Percentiles rank a stretch among this genome's conserved stretches.
Evolutionary conservation across 345 rosid species (phyloP).

Genomic region (Hypericum perforatum): DNA sequence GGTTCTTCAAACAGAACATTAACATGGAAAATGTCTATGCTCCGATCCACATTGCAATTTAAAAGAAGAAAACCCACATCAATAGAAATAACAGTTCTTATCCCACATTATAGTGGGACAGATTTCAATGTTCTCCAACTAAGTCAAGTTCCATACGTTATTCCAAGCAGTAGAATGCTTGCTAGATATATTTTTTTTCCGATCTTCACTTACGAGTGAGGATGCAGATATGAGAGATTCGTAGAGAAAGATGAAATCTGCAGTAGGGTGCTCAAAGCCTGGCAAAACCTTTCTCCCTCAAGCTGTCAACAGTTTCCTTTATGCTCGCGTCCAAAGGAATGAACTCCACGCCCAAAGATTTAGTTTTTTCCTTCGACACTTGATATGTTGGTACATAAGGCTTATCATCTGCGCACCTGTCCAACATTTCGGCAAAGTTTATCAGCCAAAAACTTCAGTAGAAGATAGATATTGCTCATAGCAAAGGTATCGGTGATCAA

Average conservation of each 20-base stretch:
- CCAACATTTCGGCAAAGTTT: background rate
- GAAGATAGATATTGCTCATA: too few species aligned
- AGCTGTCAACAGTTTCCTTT: slow-evolving; percentile 84
- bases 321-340: slow-evolving; percentile 66
- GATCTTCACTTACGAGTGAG: background rate
- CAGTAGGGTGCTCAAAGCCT: slow-evolving; percentile 20
- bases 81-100: too few species aligned
- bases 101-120: too few species aligned
- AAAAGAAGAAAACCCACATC: too few species aligned
- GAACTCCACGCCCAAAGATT: slow-evolving; percentile 63
- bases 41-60: too few species aligned
- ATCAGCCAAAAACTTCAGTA: background rate
- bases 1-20: too few species aligned
- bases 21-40: too few species aligned
- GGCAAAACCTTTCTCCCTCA: slow-evolving; percentile 72
- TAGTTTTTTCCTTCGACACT: slow-evolving; percentile 70
- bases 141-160: too few species aligned
- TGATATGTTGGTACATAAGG: slow-evolving; percentile 61
- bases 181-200: too few species aligned
- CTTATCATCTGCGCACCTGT: slow-evolving; percentile 75
- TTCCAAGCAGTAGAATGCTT: too few species aligned
- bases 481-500: too few species aligned
- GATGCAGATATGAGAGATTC: background rate
- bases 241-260: background rate
- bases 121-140: too few species aligned